phyloP scores from a whole-genome alignment of 331 rosid species.

The Rhamnella rubrinervis region DNA sequence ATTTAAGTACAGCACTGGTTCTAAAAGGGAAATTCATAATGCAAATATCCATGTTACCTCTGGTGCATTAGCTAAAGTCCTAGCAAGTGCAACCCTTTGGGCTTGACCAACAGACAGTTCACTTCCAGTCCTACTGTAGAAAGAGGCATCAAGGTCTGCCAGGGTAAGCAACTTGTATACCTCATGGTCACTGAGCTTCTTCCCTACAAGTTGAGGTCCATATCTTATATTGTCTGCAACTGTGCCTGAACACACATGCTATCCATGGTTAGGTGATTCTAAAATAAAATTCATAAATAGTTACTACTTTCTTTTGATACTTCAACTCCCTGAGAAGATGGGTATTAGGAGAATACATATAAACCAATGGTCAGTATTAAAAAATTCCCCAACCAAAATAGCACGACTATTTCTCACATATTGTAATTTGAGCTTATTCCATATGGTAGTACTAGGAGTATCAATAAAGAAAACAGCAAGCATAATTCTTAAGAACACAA shows the following conservation, averaged over 20 bases:
- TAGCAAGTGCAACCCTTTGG: constrained; percentile 92
- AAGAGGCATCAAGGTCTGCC: constrained; percentile 73
- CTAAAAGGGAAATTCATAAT: neutral
- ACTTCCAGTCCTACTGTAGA: constrained; percentile 48
- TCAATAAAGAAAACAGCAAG: no score
- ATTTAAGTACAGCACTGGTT: no score
- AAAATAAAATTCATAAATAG: neutral
- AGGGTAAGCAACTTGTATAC: constrained; percentile 59
- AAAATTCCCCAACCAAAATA: no score
- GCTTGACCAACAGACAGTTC: constrained; percentile 95
- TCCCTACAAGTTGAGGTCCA: constrained; percentile 77
- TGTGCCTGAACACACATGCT: constrained; percentile 49
- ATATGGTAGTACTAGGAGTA: no score
- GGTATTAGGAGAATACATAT: no score
- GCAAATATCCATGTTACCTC: constrained; percentile 41
- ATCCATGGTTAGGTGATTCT: neutral
- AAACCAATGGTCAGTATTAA: no score
- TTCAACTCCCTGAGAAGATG: neutral
- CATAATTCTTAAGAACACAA: no score
- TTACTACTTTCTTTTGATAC: neutral
- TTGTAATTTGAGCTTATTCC: no score
- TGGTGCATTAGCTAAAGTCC: constrained; percentile 83
- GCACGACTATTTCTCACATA: no score
- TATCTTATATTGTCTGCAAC: constrained; percentile 80
- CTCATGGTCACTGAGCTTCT: constrained; percentile 57